Base-by-base conservation (phyloP, 2,329 filamentous ascomycete genomes). In the Penicillium sp. region DNA sequence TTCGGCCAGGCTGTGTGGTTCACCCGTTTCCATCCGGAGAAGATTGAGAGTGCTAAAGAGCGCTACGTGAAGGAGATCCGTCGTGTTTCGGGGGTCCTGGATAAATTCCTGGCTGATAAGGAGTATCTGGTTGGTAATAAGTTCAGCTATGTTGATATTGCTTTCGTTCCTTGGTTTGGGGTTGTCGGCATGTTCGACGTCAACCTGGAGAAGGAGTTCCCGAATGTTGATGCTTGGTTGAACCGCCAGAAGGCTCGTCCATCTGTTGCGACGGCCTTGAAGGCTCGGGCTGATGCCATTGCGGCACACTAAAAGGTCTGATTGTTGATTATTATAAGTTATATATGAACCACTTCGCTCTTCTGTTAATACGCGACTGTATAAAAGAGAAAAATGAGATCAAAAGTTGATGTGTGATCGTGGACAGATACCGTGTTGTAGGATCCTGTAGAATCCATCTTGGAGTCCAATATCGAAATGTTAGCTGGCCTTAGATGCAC, bases 1-100 rank as follows among this genome's bases (percentile, higher is more conserved):
- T 84, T 77, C 61, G 83, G 82, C 4, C 82, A 84, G 68, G 72
- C 72, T 4, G 70, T 72, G 17, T 84, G 81, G 82, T 83, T 81
- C 69, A 65, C 45, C 13, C 58, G 62, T 17, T 80, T 73, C 62
- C 79, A 83, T 67, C 68, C 71, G 0, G 81, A 84, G 61, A 79
- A 79, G 63, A 30, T 83, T 15, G 73, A 71, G 1, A 77, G 74
- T 15, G 82, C 79, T 3, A 69, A 80, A 19, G 76, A 82, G 17
- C 79, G 82, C 19, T 85, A 84, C 67, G 62, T 67, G 24, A 75
- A 75, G n/a, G 82, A 84, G 64, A 74, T 80, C 50, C 72, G 74
- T 30, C 81, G 82, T 55, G 74, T 84, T 7, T 69, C 77, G 3
- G 72, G 73, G 17, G 82, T 84, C 4, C 70, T 85, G 28, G 79